These are phyloP conservation scores for Sugiyamaella castrensis DNA, from an alignment of 1,139 yeast genomes.

Conservation along the genomic window DNA sequence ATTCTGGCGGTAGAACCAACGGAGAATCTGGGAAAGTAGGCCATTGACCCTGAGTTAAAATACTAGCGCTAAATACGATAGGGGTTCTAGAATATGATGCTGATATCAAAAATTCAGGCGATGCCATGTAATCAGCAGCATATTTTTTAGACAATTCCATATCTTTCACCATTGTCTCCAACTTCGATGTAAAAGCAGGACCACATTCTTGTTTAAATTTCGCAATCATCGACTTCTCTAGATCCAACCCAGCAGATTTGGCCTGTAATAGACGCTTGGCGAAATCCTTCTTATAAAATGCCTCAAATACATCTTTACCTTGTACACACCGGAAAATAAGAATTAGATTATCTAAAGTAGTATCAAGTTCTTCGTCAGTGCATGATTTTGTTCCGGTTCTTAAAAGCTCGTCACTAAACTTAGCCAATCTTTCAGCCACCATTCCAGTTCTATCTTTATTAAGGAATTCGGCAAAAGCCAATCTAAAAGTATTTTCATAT, in stretches of 20 bases:
- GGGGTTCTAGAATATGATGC: slow-evolving; percentile 10
- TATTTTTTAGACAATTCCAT: slow-evolving; percentile 28
- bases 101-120: slow-evolving; percentile 22
- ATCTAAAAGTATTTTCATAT: slow-evolving; percentile 22
- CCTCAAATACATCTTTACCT: slow-evolving; percentile 38
- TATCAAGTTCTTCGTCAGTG: slow-evolving; percentile 11
- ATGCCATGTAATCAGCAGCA: slow-evolving; percentile 26
- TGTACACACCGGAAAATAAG: slow-evolving; percentile 29
- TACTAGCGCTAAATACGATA: slow-evolving; percentile 31
- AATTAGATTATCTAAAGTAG: slow-evolving; percentile 10
- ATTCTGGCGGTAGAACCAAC: slow-evolving; percentile 30
- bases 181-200: slow-evolving; percentile 30
- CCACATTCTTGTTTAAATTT: slow-evolving; percentile 37
- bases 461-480: slow-evolving; percentile 28
- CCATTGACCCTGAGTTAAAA: slow-evolving; percentile 35
- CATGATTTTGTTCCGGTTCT: slow-evolving; percentile 16
- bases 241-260: slow-evolving; percentile 29
- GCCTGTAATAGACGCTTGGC: slow-evolving; percentile 39
- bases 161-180: slow-evolving; percentile 40
- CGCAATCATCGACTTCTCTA: slow-evolving; percentile 33
- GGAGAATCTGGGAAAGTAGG: slow-evolving; percentile 36
- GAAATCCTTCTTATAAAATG: slow-evolving; percentile 38
- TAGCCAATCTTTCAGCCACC: slow-evolving; percentile 33
- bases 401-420: slow-evolving; percentile 36
- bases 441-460: slow-evolving; percentile 18